Evolutionary conservation across 202 grass and related monocot species (phyloP).

Genomic region (Sporobolus alterniflorus): DNA sequence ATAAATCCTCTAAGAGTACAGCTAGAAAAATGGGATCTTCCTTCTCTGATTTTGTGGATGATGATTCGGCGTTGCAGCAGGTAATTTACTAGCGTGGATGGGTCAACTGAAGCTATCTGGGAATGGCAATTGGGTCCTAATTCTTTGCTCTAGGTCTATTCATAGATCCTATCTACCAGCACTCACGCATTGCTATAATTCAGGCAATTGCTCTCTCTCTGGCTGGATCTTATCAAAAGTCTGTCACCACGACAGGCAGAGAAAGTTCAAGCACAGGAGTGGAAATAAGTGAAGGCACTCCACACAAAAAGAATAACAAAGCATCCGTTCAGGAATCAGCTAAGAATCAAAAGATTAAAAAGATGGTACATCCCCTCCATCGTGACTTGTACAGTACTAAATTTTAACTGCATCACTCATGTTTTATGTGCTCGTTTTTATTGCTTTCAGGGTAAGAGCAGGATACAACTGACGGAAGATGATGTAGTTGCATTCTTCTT

Average conservation of each 20-base stretch:
- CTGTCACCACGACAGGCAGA: not conserved
- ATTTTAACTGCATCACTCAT: not conserved
- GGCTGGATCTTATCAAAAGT: slow-evolving; percentile 38
- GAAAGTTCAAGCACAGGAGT: slow-evolving; percentile 33
- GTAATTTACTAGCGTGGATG: slow-evolving; percentile 37
- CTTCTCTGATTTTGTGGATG: slow-evolving; percentile 50
- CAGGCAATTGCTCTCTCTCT: slow-evolving; percentile 92
- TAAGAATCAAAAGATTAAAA: slow-evolving; percentile 61
- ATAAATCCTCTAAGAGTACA: slow-evolving; percentile 32
- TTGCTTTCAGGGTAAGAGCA: slow-evolving; percentile 67
- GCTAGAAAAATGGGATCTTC: slow-evolving; percentile 21
- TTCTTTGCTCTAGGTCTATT: not conserved
- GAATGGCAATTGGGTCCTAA: not conserved
- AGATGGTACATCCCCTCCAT: slow-evolving; percentile 43
- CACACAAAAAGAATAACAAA: slow-evolving; percentile 36
- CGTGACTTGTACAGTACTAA: slow-evolving; percentile 7
- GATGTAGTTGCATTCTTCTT: slow-evolving; percentile 91
- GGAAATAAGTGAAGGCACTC: slow-evolving; percentile 36
- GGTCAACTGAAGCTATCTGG: not conserved
- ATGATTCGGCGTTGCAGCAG: slow-evolving; percentile 71
- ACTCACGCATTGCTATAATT: slow-evolving; percentile 23
- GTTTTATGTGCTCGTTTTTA: slow-evolving; percentile 7
- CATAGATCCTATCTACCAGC: not conserved
- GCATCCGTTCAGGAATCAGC: slow-evolving; percentile 30
- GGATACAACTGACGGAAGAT: slow-evolving; percentile 89